Evolutionary conservation across 352 stramenopile genomes (phyloP), one percentile per base, ranked within the genome.

Genomic region (Phytophthora hybrid): DNA sequence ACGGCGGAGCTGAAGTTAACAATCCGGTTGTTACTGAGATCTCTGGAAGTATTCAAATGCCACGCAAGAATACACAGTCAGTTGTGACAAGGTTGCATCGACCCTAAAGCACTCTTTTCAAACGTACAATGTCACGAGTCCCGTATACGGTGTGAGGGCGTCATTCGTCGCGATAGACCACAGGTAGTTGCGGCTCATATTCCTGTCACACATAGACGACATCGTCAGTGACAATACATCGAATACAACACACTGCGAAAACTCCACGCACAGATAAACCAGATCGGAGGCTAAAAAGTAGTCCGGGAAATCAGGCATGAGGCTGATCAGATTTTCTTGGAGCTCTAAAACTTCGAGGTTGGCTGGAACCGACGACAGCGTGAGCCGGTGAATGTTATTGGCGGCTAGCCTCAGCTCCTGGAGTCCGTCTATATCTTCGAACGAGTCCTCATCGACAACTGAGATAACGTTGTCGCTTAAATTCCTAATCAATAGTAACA

Each of bases 391-490:
- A 23, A 91, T 66, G 18, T 86, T 82, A 61, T 93, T 93, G 21
- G 64, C 44, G 44, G 75, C 78, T 18, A 93, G 66, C 1, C 76
- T 71, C 1, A 93, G 69, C 31, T 83, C 64, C 44, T 81, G 59
- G 2, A 93, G 68, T 18, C 66, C 77, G 19, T 84, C 69, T 14
- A 93, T 66, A 0, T 78, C 80, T 19, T 75, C 69, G 49, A 93
- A 91, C 3, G 85, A 82, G 34, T 89, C 64, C 41, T 67, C 39
- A 3, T 82, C 76, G n/a, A 93, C 77, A 16, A 90, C 64, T 1
- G 85, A 93, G 47, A 93, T 89, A 21, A 91, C 79, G 46, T 93
- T 93, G 75, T 93, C 84, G 47, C 82, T 88, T 60, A 93, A 70
- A 67, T 91, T 84, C 29, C 85, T 90, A 26, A 10, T 29, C 18